Conservation (phyloP, 106 monocot genomes). For the Dendrobium huoshanense region DNA sequence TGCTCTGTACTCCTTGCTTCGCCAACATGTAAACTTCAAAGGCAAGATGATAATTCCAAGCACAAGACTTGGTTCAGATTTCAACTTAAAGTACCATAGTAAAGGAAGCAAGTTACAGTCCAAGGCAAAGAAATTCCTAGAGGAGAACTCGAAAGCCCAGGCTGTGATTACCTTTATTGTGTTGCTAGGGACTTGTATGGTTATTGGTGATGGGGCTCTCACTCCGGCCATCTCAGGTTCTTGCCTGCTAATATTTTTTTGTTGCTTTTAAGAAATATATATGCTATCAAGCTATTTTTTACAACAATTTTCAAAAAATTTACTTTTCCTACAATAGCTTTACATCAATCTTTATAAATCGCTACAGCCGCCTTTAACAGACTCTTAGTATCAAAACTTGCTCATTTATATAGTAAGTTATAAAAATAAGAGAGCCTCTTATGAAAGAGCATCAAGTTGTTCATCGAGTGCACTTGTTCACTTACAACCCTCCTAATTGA, state of each 20-base stretch:
- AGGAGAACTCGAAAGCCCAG: slow-evolving; percentile 24
- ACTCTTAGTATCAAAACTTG: no score
- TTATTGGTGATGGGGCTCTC: slow-evolving; percentile 39
- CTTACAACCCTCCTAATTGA: no score
- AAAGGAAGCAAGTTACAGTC: slow-evolving; percentile 9
- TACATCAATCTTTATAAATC: no score
- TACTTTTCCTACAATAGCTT: no score
- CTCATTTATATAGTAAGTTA: neutral
- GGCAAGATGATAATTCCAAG: slow-evolving; percentile 25
- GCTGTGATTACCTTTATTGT: slow-evolving; percentile 19
- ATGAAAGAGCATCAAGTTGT: no score
- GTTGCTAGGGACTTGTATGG: slow-evolving; percentile 39
- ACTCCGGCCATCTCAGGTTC: slow-evolving; percentile 50
- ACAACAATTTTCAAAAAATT: no score
- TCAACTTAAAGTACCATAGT: slow-evolving; percentile 28
- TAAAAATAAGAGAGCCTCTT: neutral
- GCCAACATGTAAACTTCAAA: slow-evolving; percentile 43
- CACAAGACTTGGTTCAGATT: slow-evolving; percentile 26
- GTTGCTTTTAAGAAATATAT: no score
- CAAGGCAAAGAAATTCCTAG: slow-evolving; percentile 26
- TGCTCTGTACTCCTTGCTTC: slow-evolving; percentile 51
- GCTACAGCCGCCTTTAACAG: no score
- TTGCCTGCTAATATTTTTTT: neutral
- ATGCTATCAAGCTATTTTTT: no score
- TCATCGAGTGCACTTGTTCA: no score